Evolutionary conservation across 257 asterid genomes (phyloP).

Genomic region (Forsythia suspensa): DNA sequence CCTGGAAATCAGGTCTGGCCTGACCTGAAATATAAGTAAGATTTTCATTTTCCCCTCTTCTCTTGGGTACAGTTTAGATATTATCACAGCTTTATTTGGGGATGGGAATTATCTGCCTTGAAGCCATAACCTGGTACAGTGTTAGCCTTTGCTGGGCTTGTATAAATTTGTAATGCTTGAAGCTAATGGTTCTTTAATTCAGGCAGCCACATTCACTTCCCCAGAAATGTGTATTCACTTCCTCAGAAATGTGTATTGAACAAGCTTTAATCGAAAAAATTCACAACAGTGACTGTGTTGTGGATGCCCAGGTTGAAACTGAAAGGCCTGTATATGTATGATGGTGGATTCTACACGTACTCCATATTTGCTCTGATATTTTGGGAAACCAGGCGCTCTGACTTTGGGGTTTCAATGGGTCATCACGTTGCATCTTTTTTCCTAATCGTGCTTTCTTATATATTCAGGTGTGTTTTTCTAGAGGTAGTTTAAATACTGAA

Average conservation of each 20-base stretch:
- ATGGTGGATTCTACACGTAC: constrained; percentile 83
- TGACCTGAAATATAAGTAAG: constrained; percentile 80
- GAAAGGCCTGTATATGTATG: constrained; percentile 82
- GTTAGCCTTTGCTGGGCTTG: not conserved
- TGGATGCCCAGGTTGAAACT: constrained; percentile 69
- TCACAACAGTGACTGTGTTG: constrained; percentile 20
- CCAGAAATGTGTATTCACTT: not conserved
- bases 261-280: not conserved
- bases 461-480: constrained; percentile 51
- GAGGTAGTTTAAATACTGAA: constrained; percentile 2
- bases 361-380: constrained; percentile 87
- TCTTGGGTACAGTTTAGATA: not conserved
- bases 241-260: not conserved
- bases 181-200: not conserved
- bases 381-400: constrained; percentile 97
- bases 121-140: constrained; percentile 6
- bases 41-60: constrained; percentile 12
- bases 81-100: constrained; percentile 14
- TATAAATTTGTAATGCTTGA: not conserved
- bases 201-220: not conserved
- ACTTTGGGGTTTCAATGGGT: constrained; percentile 92
- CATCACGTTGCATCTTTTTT: constrained; percentile 80
- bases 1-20: constrained; percentile 94
- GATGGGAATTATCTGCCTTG: constrained; percentile 13
- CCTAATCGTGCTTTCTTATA: constrained; percentile 72